phyloP scores from a whole-genome alignment of 116 monocot genomes.

The Trichopus zeylanicus region DNA sequence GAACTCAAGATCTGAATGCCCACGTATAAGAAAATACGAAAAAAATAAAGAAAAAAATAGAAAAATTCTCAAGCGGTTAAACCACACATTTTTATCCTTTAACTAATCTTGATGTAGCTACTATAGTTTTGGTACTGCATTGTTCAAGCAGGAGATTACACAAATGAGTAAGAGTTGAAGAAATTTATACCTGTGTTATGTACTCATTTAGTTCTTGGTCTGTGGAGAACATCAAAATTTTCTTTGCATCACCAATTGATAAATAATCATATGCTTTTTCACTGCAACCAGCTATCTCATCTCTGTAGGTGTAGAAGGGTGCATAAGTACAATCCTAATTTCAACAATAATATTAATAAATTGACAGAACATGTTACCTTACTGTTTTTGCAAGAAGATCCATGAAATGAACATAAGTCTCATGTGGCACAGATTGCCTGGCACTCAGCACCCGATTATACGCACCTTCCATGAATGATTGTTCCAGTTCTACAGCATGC shows the following conservation, averaged over 20 bases:
- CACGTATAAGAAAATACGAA: too few relatives aligned
- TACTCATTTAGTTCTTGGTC: slow-evolving; percentile 73
- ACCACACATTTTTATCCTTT: background rate
- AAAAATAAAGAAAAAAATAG: background rate
- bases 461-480: slow-evolving; percentile 98
- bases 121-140: too few relatives aligned
- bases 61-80: background rate
- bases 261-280: slow-evolving; percentile 94
- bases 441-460: slow-evolving; percentile 89
- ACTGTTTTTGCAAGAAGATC: slow-evolving; percentile 98
- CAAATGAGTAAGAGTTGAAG: background rate
- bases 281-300: slow-evolving; percentile 91
- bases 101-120: too few relatives aligned
- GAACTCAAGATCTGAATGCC: too few relatives aligned
- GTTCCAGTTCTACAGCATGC: slow-evolving; percentile 92
- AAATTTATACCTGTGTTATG: slow-evolving; percentile 44
- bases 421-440: slow-evolving; percentile 82
- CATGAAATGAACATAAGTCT: slow-evolving; percentile 98
- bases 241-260: slow-evolving; percentile 62
- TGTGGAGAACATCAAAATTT: slow-evolving; percentile 78
- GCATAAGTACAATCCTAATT: background rate
- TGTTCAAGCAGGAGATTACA: background rate
- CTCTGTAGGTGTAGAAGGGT: slow-evolving; percentile 26
- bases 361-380: slow-evolving; percentile 30
- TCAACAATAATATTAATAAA: background rate